A percentile compares a stretch with the other conserved stretches of the same genome.
phyloP scores from a whole-genome alignment of 805 yeast species.

The Ogataea methanolica region DNA sequence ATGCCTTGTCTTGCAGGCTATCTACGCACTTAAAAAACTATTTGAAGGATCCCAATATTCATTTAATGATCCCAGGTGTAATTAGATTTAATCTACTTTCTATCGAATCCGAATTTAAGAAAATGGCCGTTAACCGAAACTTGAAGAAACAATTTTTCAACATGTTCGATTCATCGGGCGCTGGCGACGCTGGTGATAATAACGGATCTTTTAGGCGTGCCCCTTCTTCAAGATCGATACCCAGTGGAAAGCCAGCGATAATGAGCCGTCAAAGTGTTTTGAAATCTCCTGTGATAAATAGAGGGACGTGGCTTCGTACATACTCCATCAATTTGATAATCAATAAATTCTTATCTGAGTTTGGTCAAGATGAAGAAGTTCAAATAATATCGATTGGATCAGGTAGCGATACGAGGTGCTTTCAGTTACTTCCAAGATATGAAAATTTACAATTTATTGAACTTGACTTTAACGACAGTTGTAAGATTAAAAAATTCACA shows the following conservation, averaged over 20 bases:
- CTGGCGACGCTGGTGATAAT: not conserved
- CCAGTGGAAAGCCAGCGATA: not conserved
- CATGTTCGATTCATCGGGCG: slow-evolving; percentile 13
- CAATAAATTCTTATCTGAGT: slow-evolving; percentile 33
- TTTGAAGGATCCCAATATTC: slow-evolving; percentile 36
- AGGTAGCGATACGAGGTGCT: slow-evolving; percentile 73
- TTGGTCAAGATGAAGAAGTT: slow-evolving; percentile 21
- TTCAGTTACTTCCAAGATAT: slow-evolving; percentile 38
- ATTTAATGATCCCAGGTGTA: slow-evolving; percentile 32
- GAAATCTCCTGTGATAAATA: slow-evolving; percentile 62
- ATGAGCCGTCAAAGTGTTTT: slow-evolving; percentile 4
- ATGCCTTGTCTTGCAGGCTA: slow-evolving; percentile 62
- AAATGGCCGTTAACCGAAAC: slow-evolving; percentile 30
- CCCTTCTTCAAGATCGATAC: not conserved
- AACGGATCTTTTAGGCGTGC: not conserved
- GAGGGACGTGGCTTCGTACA: slow-evolving; percentile 67
- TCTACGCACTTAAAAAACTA: slow-evolving; percentile 50
- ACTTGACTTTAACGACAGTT: slow-evolving; percentile 57
- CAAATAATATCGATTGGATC: slow-evolving; percentile 74
- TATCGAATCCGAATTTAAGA: slow-evolving; percentile 34
- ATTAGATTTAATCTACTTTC: slow-evolving; percentile 33
- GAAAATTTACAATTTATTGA: slow-evolving; percentile 46
- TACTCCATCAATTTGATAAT: slow-evolving; percentile 44
- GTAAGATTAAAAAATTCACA: slow-evolving; percentile 45
- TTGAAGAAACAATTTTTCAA: slow-evolving; percentile 36